Conservation (phyloP, 2,329 filamentous ascomycete genomes). For the Mycosphaerella arachidis region DNA sequence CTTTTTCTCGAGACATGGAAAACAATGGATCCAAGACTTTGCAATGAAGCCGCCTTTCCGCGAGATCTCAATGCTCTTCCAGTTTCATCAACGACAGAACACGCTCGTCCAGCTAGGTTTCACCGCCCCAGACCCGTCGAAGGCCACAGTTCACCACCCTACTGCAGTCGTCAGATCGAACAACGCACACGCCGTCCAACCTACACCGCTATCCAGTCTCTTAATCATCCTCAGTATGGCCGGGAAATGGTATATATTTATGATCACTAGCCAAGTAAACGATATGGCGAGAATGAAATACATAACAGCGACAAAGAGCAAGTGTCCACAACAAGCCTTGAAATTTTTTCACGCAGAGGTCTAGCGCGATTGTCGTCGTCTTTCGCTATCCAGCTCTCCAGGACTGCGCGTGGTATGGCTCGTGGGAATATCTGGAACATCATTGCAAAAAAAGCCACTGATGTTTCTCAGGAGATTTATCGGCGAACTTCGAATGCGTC, state of each 20-base stretch:
- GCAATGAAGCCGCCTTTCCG: background rate
- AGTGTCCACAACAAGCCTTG: background rate
- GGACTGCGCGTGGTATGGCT: background rate
- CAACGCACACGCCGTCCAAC: background rate
- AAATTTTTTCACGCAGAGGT: background rate
- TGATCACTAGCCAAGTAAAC: background rate
- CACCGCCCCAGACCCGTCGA: background rate
- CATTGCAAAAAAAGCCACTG: background rate
- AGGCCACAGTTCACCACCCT: background rate
- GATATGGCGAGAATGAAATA: background rate
- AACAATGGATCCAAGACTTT: background rate
- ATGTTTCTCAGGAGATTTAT: background rate
- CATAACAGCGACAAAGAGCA: background rate
- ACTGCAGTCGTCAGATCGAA: background rate
- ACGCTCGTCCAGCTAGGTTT: background rate
- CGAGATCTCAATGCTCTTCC: background rate
- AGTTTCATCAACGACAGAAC: background rate
- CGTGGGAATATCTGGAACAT: background rate
- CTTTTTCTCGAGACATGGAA: background rate
- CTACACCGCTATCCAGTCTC: background rate
- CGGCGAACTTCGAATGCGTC: background rate
- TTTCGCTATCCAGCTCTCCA: background rate
- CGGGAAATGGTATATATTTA: background rate
- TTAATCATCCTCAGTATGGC: background rate
- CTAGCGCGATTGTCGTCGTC: background rate